These are phyloP conservation scores for Glebionis coronaria DNA, from an alignment of 129 eudicot genomes.

Conservation along the genomic window DNA sequence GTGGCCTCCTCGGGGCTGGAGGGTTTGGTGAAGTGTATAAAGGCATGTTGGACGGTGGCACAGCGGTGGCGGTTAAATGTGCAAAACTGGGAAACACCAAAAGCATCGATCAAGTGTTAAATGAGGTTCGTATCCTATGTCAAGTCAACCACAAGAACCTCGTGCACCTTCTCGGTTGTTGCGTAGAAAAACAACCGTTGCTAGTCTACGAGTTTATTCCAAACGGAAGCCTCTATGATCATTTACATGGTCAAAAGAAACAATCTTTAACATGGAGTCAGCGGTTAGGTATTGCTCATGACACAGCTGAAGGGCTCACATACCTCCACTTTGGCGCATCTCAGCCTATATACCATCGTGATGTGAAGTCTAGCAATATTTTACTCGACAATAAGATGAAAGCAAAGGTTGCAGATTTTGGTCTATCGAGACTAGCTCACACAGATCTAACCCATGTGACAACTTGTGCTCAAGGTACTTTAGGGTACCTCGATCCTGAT, in stretches of 20 bases:
- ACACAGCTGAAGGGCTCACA: conserved; percentile 53
- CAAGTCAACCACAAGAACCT: conserved; percentile 77
- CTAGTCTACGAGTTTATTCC: conserved; percentile 59
- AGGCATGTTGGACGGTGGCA: conserved; percentile 63
- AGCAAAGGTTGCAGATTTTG: conserved; percentile 66
- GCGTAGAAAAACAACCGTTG: conserved; percentile 69
- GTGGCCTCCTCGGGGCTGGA: conserved; percentile 65
- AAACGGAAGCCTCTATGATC: conserved; percentile 63
- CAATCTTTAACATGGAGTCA: conserved; percentile 40
- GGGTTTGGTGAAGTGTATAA: conserved; percentile 84
- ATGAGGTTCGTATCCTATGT: conserved; percentile 71
- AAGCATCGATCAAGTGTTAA: conserved; percentile 68
- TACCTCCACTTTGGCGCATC: conserved; percentile 63
- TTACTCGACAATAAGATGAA: conserved; percentile 52
- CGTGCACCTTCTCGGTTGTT: conserved; percentile 64
- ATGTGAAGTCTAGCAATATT: conserved; percentile 63
- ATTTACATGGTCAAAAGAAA: conserved; percentile 36
- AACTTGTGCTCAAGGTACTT: conserved; percentile 77
- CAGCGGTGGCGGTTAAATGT: conserved; percentile 55
- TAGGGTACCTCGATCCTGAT: conserved; percentile 76
- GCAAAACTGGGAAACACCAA: conserved; percentile 72
- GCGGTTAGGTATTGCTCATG: conserved; percentile 46
- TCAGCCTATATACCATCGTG: conserved; percentile 61
- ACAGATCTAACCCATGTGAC: conserved; percentile 52
- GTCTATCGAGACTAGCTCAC: conserved; percentile 60